These are phyloP conservation scores for Cytidiella melzeri DNA, from an alignment of 768 basidiomycete species.

Conservation along the genomic window DNA sequence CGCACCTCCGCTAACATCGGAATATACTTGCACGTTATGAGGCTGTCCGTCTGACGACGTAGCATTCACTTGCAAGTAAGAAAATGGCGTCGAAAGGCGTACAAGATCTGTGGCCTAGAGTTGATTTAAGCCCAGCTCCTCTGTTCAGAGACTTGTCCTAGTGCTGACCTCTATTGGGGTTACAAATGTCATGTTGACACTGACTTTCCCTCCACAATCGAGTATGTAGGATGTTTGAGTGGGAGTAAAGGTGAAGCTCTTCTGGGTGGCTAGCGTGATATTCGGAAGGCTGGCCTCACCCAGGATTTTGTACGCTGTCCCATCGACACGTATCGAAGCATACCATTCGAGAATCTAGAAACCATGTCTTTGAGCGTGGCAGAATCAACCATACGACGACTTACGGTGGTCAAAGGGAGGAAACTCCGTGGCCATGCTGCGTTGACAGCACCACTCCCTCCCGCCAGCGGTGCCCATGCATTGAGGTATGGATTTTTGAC, in stretches of 20 bases:
- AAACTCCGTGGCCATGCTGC: background rate
- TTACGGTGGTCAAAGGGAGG: background rate
- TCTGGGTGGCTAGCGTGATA: background rate
- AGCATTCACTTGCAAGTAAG: conserved; percentile 18
- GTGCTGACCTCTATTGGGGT: conserved; percentile 20
- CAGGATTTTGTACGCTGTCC: background rate
- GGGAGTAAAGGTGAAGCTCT: background rate
- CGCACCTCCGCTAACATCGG: conserved; percentile 20
- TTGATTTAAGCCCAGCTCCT: background rate
- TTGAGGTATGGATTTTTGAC: conserved; percentile 8
- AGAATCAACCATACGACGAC: background rate
- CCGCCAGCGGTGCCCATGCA: background rate
- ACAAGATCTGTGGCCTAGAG: conserved; percentile 16
- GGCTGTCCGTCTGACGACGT: conserved; percentile 13
- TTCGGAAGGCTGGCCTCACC: background rate
- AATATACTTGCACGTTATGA: conserved; percentile 22
- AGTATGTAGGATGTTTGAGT: conserved; percentile 8
- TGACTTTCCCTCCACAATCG: conserved; percentile 12
- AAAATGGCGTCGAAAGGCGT: conserved; percentile 22
- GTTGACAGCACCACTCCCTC: background rate
- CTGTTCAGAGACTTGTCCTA: too few relatives aligned
- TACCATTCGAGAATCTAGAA: background rate
- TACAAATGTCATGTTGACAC: conserved; percentile 14
- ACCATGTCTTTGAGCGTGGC: background rate
- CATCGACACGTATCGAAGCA: background rate